These are phyloP conservation scores for Casuarina glauca DNA, from an alignment of 306 rosid genomes.

Conservation along the genomic window DNA sequence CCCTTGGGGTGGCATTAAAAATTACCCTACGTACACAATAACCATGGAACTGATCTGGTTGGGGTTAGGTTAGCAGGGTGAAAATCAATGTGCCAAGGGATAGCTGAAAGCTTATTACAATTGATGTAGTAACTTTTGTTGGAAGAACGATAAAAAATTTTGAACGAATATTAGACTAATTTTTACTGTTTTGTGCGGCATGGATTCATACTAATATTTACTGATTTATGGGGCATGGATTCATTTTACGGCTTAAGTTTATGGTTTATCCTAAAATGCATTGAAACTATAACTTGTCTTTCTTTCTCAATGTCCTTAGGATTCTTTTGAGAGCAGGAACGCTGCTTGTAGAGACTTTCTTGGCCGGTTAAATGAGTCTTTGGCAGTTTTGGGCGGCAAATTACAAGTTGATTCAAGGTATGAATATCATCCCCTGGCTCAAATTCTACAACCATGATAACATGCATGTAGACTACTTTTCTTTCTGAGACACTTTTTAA, in stretches of 20 bases:
- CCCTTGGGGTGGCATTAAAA: background rate
- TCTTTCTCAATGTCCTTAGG: slow-evolving; percentile 47
- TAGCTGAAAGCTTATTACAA: background rate
- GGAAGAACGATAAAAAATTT: slow-evolving; percentile 10
- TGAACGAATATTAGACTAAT: slow-evolving; percentile 14
- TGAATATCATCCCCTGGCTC: slow-evolving; percentile 16
- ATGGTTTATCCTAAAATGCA: slow-evolving; percentile 4
- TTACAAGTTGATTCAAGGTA: slow-evolving; percentile 85
- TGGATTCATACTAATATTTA: background rate
- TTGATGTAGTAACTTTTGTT: slow-evolving; percentile 1
- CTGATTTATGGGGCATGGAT: slow-evolving; percentile 6
- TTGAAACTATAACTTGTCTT: slow-evolving; percentile 4
- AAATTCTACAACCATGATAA: slow-evolving; percentile 3
- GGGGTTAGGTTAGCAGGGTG: slow-evolving; percentile 8
- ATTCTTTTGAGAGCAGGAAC: slow-evolving; percentile 75
- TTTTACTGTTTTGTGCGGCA: slow-evolving; percentile 9
- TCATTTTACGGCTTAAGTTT: slow-evolving; percentile 13
- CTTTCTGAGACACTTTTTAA: background rate
- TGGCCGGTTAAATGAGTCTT: slow-evolving; percentile 69
- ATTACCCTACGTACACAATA: slow-evolving; percentile 1
- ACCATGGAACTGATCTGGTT: slow-evolving; percentile 7
- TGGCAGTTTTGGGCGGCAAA: slow-evolving; percentile 80
- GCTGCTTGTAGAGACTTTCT: slow-evolving; percentile 61
- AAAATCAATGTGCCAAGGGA: background rate
- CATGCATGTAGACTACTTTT: background rate